A percentile compares a stretch with the other conserved stretches of the same genome.
phyloP scores from a whole-genome alignment of 169 alveolate genomes.

The Eimeria praecox region DNA sequence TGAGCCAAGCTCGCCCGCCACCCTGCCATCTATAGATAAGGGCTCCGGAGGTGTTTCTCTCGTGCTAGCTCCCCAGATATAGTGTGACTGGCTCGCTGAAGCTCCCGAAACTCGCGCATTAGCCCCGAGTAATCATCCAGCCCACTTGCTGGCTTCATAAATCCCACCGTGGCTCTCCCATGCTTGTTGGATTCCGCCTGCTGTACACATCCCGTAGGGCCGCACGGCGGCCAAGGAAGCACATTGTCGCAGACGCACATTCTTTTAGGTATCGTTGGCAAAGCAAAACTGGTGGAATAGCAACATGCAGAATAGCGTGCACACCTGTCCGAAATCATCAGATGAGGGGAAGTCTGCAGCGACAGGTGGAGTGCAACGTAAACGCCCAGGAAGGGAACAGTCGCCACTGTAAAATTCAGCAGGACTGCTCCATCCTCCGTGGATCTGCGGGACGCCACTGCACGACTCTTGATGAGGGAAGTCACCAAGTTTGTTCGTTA shows the following conservation, averaged over 20 bases:
- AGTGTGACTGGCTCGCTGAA: conserved; percentile 48
- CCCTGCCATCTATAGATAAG: neutral
- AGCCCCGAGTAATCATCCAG: conserved; percentile 54
- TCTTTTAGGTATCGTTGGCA: neutral
- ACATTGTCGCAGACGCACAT: too few relatives aligned
- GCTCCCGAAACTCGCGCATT: conserved; percentile 61
- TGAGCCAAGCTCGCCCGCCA: too few relatives aligned
- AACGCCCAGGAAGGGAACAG: neutral
- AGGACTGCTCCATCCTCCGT: neutral
- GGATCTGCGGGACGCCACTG: neutral
- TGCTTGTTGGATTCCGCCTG: neutral
- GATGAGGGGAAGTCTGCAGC: neutral
- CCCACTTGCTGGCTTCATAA: neutral
- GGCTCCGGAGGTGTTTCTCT: conserved; percentile 36
- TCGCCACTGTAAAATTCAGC: neutral
- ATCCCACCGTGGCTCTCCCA: neutral
- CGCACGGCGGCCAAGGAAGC: neutral
- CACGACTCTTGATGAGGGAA: neutral
- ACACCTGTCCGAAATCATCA: conserved; percentile 7
- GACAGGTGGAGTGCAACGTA: neutral
- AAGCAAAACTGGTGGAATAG: neutral
- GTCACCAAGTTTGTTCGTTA: neutral
- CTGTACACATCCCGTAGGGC: neutral
- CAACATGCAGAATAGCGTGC: neutral
- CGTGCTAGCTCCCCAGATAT: conserved; percentile 43